Conservation (phyloP, 352 stramenopile species). For the Hyaloperonospora arabidopsidis region DNA sequence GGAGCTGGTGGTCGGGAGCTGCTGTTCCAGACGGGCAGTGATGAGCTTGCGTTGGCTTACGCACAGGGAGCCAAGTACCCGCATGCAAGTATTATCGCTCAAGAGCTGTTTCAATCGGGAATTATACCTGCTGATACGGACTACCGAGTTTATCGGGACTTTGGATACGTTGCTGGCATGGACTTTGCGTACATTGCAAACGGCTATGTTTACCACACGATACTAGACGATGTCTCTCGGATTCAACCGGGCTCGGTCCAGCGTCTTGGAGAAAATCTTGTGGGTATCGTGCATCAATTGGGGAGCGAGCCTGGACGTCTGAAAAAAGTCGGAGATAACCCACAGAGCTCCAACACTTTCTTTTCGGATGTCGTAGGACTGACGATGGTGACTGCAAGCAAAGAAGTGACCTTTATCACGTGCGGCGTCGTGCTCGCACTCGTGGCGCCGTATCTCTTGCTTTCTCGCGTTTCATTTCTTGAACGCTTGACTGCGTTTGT, state of each 20-base stretch:
- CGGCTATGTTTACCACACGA: slow-evolving; percentile 76
- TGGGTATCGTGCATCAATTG: slow-evolving; percentile 50
- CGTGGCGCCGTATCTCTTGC: slow-evolving; percentile 37
- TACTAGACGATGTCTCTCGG: slow-evolving; percentile 55
- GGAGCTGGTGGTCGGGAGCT: slow-evolving; percentile 62
- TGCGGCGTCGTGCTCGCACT: slow-evolving; percentile 36
- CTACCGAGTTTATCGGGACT: slow-evolving; percentile 67
- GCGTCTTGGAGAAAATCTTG: slow-evolving; percentile 63
- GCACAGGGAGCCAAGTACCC: slow-evolving; percentile 62
- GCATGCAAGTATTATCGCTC: slow-evolving; percentile 66
- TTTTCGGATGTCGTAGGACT: slow-evolving; percentile 67
- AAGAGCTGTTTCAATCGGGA: slow-evolving; percentile 72
- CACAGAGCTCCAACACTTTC: slow-evolving; percentile 54
- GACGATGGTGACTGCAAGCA: slow-evolving; percentile 57
- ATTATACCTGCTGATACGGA: slow-evolving; percentile 68
- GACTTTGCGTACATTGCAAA: slow-evolving; percentile 80
- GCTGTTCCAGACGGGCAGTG: slow-evolving; percentile 73
- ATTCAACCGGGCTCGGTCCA: slow-evolving; percentile 64
- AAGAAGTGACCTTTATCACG: slow-evolving; percentile 30
- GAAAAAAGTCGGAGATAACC: slow-evolving; percentile 48
- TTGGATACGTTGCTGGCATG: slow-evolving; percentile 68
- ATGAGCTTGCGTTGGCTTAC: slow-evolving; percentile 66
- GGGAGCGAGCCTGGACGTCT: slow-evolving; percentile 33
- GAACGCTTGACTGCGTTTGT: slow-evolving; percentile 35
- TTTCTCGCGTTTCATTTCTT: slow-evolving; percentile 35